Conservation (phyloP, 2,329 filamentous ascomycete species). For the Xylariaceae sp. region DNA sequence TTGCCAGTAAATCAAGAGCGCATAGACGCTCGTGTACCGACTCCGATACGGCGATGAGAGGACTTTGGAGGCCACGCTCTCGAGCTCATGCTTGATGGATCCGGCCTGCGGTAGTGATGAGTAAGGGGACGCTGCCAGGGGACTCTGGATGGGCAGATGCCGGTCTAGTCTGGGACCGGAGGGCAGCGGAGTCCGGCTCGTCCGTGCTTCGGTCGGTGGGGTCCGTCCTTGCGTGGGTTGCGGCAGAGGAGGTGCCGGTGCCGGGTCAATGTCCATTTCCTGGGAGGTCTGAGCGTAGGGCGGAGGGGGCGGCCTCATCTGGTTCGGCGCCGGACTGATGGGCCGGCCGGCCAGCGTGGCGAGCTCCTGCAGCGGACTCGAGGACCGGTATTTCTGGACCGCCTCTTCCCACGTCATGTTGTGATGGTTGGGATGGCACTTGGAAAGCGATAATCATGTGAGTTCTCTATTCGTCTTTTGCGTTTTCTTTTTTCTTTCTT, state of each 20-base stretch:
- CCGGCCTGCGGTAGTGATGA: slow-evolving; percentile 43
- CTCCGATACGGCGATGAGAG: slow-evolving; percentile 46
- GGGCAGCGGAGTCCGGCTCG: slow-evolving; percentile 49
- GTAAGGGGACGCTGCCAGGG: slow-evolving; percentile 24
- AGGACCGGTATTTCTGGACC: slow-evolving; percentile 48
- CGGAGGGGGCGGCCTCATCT: slow-evolving; percentile 37
- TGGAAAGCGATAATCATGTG: slow-evolving; percentile 29
- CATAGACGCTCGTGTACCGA: slow-evolving; percentile 50
- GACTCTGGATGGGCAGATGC: slow-evolving; percentile 36
- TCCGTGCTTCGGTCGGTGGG: slow-evolving; percentile 43
- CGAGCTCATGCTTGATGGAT: slow-evolving; percentile 48
- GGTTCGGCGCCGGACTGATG: slow-evolving; percentile 43
- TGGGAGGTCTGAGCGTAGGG: slow-evolving; percentile 42
- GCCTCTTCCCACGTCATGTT: slow-evolving; percentile 58
- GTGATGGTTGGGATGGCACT: slow-evolving; percentile 56
- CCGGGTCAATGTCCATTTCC: slow-evolving; percentile 52
- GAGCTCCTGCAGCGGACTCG: slow-evolving; percentile 50
- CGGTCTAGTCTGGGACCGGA: slow-evolving; percentile 52
- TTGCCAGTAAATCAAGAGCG: slow-evolving; percentile 52
- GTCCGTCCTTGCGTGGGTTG: slow-evolving; percentile 33
- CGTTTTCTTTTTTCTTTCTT: background rate
- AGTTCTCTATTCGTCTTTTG: slow-evolving; percentile 15
- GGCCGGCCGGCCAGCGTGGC: slow-evolving; percentile 40
- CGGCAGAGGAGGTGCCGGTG: slow-evolving; percentile 28
- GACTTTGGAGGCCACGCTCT: slow-evolving; percentile 45